Base-by-base conservation (phyloP, 2,329 filamentous ascomycete species). In the Colletotrichum chlorophyti region DNA sequence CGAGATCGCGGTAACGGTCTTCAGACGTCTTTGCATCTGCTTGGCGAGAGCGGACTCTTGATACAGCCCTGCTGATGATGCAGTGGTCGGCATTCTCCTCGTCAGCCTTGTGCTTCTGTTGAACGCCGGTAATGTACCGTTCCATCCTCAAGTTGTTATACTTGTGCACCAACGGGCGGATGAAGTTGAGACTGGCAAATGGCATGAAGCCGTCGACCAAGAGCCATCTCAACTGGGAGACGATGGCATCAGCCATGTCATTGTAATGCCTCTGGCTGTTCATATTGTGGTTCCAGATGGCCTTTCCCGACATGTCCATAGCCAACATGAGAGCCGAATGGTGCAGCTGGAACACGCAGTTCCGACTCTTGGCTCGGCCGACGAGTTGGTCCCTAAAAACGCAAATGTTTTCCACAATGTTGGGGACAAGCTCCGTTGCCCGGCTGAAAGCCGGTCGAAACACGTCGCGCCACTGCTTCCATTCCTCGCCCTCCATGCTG, bases 81-180 rank as follows among this genome's bases (percentile, higher is more conserved):
- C 50, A 53, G 23, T n/a, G n/a, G n/a, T 46, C 32, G 9, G 27
- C 11, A 6, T 40, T 26, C 10, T 32, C 19, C 3, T 47, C 31
- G 5, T 6, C 26, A 7, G 6, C 9, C 19, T 21, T 19, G 2
- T 37, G 37, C 11, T 27, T 37, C 17, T 37, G 29, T 23, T 42
- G 29, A 5, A 55, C 35, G 6, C 37, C n/a, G n/a, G 37, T 11
- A 19, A 57, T 51, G 31, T 57, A 57, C 8, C 46, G 23, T 3
- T 57, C 38, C 46, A 57, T 57, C 10, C 46, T 21, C 19, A 42
- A 57, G 23, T 31, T 15, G n/a, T 57, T 57, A n/a, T 51, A 57
- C 23, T 9, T 27, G n/a, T 57, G 46, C 11, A 57, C 46, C 7
- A 57, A 9, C 1, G 52, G 45, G 3, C 52, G 10, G 1, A 55